These are phyloP conservation scores for Lycium barbarum DNA, from an alignment of 257 asterid species.

Conservation along the genomic window DNA sequence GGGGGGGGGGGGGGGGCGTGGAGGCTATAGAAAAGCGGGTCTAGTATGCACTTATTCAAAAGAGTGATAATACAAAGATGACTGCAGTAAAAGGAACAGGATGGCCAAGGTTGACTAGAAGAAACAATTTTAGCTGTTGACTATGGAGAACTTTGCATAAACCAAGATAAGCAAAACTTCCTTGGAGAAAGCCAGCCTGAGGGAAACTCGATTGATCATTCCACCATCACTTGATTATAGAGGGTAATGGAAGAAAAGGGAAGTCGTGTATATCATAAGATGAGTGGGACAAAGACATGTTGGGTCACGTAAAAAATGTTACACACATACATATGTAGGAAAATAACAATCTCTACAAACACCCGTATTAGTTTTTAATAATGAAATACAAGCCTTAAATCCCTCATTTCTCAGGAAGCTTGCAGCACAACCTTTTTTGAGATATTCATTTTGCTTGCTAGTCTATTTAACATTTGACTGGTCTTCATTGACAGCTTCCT, in stretches of 20 bases:
- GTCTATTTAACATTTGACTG: neutral
- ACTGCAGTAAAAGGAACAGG: constrained; percentile 1
- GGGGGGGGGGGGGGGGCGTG: neutral
- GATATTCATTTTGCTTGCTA: neutral
- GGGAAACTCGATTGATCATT: neutral
- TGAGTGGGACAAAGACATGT: neutral
- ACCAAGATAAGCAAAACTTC: neutral
- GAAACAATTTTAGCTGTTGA: neutral
- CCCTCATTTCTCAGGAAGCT: neutral
- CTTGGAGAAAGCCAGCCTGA: neutral
- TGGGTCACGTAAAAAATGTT: neutral
- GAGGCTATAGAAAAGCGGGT: neutral
- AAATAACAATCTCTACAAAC: constrained; percentile 7
- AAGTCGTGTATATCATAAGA: neutral
- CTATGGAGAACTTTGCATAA: constrained; percentile 4
- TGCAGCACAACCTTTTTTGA: neutral
- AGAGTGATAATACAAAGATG: neutral
- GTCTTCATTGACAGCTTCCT: neutral
- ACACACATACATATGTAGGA: neutral
- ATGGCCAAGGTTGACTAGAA: neutral
- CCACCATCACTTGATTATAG: neutral
- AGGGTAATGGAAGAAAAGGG: neutral
- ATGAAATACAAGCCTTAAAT: neutral
- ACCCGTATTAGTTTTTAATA: neutral
- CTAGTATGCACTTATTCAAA: neutral